A percentile compares a stretch with the other conserved stretches of the same genome.
phyloP scores from a whole-genome alignment of 83 land plant species.

The Picea abies region DNA sequence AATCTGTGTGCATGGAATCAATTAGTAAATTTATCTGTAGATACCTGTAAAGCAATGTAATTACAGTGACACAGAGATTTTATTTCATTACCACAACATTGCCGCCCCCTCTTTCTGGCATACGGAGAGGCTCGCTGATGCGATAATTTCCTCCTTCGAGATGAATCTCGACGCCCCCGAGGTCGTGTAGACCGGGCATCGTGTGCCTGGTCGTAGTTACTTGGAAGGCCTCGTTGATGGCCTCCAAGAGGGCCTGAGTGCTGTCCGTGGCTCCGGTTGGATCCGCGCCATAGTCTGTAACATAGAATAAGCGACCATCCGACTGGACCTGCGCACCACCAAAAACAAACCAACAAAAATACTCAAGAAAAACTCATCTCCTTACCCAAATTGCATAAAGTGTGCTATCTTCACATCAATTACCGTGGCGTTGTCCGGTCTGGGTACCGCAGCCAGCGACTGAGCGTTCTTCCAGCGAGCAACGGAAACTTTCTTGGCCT shows the following conservation, averaged over 20 bases:
- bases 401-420: no score
- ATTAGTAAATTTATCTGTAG: background rate
- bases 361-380: no score
- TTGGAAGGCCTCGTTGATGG: constrained; percentile 54
- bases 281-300: constrained; percentile 75
- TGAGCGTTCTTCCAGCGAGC: no score
- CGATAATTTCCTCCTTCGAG: constrained; percentile 73
- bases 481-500: no score
- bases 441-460: no score
- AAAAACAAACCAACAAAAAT: no score
- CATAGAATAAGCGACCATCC: constrained; percentile 25
- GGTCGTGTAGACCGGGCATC: constrained; percentile 55
- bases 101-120: constrained; percentile 64
- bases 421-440: no score
- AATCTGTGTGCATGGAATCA: constrained; percentile 32
- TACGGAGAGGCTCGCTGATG: constrained; percentile 56
- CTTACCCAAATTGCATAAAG: no score
- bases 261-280: constrained; percentile 76
- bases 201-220: constrained; percentile 20
- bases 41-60: no score
- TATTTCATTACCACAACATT: constrained; percentile 60
- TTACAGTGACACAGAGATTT: no score
- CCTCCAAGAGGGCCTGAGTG: constrained; percentile 54
- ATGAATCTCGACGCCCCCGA: constrained; percentile 76
- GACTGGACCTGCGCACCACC: background rate